A percentile compares a stretch with the other conserved stretches of the same genome.
Conservation (phyloP, 1,139 yeast species). For the Lodderomyces orthopsilosis region DNA sequence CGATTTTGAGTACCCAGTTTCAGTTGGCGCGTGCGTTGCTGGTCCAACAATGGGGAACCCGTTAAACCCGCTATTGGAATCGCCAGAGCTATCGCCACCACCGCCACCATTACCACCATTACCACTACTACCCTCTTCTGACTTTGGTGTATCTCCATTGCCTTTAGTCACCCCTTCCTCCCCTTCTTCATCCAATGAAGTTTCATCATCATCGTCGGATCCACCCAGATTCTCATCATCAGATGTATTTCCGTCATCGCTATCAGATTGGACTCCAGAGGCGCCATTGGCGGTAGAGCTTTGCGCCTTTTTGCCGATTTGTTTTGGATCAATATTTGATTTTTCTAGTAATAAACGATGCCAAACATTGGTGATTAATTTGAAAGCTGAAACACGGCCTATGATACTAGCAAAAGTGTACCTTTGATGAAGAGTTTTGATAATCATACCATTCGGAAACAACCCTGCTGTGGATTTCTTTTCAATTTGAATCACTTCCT, state of each 20-base stretch:
- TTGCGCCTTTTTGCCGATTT: slow-evolving; percentile 13
- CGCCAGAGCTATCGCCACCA: slow-evolving; percentile 7
- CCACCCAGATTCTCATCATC: slow-evolving; percentile 9
- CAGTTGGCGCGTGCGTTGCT: slow-evolving; percentile 35
- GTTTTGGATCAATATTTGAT: slow-evolving; percentile 21
- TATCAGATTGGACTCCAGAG: slow-evolving; percentile 6
- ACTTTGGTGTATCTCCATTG: slow-evolving; percentile 8
- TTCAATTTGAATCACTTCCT: slow-evolving; percentile 68
- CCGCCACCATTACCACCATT: slow-evolving; percentile 4
- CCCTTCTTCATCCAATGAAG: slow-evolving; percentile 7
- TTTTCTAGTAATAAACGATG: slow-evolving; percentile 35
- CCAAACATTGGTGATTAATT: slow-evolving; percentile 63
- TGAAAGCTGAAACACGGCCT: slow-evolving; percentile 64
- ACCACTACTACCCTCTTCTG: slow-evolving; percentile 4
- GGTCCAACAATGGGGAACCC: slow-evolving; percentile 43
- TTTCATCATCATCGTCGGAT: slow-evolving; percentile 12
- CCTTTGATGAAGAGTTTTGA: slow-evolving; percentile 67
- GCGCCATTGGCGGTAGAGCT: slow-evolving; percentile 12
- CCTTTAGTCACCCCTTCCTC: slow-evolving; percentile 9
- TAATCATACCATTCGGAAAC: slow-evolving; percentile 72
- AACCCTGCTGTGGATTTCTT: slow-evolving; percentile 70
- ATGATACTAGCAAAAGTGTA: slow-evolving; percentile 72
- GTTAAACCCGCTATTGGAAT: slow-evolving; percentile 22
- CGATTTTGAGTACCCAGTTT: slow-evolving; percentile 45
- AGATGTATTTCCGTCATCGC: slow-evolving; percentile 11